Evolutionary conservation across 179 eudicot species (phyloP).

Genomic region (Silene vulgaris): DNA sequence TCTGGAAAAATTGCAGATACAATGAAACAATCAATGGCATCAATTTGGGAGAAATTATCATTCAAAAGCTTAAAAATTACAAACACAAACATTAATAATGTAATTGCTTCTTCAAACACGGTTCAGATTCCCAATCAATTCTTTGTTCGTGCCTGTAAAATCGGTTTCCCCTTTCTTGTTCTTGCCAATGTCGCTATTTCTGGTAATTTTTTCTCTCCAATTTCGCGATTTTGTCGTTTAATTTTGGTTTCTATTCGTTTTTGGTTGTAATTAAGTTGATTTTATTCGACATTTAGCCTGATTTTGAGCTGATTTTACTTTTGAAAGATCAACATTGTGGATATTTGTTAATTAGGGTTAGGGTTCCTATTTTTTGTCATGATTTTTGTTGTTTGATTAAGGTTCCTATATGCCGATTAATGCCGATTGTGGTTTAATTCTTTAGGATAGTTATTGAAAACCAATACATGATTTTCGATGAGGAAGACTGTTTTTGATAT

Average conservation of each 20-base stretch:
- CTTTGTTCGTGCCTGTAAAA: slow-evolving; percentile 16
- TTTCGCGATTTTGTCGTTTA: background rate
- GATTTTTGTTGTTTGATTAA: background rate
- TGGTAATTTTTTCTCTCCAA: background rate
- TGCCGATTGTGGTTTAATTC: background rate
- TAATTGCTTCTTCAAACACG: background rate
- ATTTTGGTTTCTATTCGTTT: background rate
- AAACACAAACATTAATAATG: background rate
- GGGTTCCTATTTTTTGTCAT: background rate
- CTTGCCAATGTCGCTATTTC: slow-evolving; percentile 20
- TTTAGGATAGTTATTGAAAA: background rate
- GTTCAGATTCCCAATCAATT: slow-evolving; percentile 9
- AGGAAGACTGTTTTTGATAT: background rate
- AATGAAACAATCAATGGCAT: background rate
- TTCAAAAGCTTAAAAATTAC: slow-evolving; percentile 14
- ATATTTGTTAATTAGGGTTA: background rate
- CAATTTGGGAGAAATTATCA: background rate
- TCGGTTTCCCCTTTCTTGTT: slow-evolving; percentile 22
- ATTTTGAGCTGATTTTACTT: background rate
- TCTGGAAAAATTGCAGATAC: background rate
- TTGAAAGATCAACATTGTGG: background rate
- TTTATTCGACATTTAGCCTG: background rate
- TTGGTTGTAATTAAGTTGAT: background rate
- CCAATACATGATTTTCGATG: background rate
- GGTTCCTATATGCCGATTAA: background rate